These are phyloP conservation scores for Lophiotrema nucula DNA, from an alignment of 495 filamentous ascomycete species.

Conservation along the genomic window DNA sequence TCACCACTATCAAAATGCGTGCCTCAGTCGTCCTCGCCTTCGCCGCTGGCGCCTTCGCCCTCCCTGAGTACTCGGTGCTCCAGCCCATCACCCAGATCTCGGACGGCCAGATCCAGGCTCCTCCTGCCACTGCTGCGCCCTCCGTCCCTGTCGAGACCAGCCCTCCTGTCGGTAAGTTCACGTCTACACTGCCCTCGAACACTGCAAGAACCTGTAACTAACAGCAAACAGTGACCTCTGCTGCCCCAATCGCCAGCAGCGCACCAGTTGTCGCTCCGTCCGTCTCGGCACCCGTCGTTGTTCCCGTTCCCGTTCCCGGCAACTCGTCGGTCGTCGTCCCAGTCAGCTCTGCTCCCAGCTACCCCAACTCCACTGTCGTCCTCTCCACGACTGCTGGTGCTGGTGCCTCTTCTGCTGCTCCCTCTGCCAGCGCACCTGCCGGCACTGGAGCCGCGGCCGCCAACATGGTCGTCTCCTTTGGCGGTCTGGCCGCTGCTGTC, in stretches of 20 bases:
- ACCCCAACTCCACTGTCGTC: conserved; percentile 1
- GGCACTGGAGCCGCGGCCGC: conserved; percentile 4
- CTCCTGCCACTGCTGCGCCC: conserved; percentile 11
- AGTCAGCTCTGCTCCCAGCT: not conserved
- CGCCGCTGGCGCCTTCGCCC: conserved; percentile 13
- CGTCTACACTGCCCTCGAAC: not conserved
- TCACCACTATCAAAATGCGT: conserved; percentile 25
- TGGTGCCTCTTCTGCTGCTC: not conserved
- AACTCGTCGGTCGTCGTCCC: not conserved
- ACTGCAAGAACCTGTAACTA: not conserved
- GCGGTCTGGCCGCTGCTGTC: conserved; percentile 14
- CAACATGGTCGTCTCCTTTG: conserved; percentile 20
- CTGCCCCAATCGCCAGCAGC: not conserved
- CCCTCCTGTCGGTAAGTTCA: not conserved
- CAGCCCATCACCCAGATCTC: conserved; percentile 31
- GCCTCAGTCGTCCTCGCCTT: conserved; percentile 22
- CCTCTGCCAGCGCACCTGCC: not conserved
- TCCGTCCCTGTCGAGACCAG: not conserved
- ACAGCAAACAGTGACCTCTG: not conserved
- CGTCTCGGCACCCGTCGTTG: not conserved
- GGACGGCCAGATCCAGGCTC: conserved; percentile 33
- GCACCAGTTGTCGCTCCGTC: not conserved
- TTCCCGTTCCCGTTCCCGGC: not conserved
- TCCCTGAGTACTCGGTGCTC: not conserved
- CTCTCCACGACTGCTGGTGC: not conserved